Percentiles rank a stretch among this genome's conserved stretches.
Conservation (phyloP, 2,329 filamentous ascomycete species). For the Sarocladium strictum region DNA sequence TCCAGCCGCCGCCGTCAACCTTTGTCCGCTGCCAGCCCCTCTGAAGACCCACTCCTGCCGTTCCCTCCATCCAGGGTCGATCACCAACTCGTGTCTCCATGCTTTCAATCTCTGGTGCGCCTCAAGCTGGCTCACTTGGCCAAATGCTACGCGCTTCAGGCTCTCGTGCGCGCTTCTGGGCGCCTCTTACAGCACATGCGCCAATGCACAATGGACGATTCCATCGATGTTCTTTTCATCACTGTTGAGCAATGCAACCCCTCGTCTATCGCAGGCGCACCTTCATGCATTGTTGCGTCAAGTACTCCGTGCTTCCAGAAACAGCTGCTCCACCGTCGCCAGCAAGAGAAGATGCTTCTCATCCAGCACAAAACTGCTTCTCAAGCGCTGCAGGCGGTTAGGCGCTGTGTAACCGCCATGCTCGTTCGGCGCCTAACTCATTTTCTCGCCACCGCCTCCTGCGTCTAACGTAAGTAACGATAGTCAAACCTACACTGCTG, state of each 20-base stretch:
- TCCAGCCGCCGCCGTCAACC: slow-evolving; percentile 3
- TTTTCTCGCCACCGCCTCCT: not conserved
- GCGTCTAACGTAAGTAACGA: not conserved
- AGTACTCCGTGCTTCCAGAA: too few species aligned
- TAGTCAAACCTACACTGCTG: not conserved
- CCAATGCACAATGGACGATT: not conserved
- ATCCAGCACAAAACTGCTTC: not conserved
- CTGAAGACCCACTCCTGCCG: not conserved
- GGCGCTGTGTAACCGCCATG: slow-evolving; percentile 6
- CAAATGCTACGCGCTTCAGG: not conserved
- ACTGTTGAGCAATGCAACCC: not conserved
- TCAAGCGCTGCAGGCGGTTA: slow-evolving; percentile 6
- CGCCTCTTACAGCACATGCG: not conserved
- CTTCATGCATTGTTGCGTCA: not conserved
- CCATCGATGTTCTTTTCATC: not conserved
- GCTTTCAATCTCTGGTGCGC: not conserved
- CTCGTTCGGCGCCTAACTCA: not conserved
- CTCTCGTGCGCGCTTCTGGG: not conserved
- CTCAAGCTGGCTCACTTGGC: not conserved
- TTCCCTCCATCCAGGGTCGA: not conserved
- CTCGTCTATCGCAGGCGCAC: not conserved
- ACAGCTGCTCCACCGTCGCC: not conserved
- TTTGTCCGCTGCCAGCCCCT: not conserved
- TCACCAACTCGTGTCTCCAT: not conserved
- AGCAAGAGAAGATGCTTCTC: not conserved